These are phyloP conservation scores for Collariella sp. DNA, from an alignment of 495 filamentous ascomycete species.

Conservation along the genomic window DNA sequence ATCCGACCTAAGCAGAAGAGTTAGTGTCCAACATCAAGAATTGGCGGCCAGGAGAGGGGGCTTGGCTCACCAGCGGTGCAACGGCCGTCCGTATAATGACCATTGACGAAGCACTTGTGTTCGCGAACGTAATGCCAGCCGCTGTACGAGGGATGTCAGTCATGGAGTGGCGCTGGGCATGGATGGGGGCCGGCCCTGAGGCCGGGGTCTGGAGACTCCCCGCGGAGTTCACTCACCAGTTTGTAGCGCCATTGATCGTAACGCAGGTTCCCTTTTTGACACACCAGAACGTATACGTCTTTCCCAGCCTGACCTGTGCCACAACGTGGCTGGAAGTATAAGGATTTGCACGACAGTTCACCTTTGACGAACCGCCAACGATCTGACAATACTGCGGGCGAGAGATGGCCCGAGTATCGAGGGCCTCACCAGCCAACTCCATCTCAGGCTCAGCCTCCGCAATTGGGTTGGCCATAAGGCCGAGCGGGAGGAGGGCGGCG, in stretches of 20 bases:
- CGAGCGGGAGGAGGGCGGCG: neutral
- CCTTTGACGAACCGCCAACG: neutral
- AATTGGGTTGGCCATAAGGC: neutral
- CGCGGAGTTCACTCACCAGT: slow-evolving; percentile 6
- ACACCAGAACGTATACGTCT: neutral
- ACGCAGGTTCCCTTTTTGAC: neutral
- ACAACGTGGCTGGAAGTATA: neutral
- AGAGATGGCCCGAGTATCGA: neutral
- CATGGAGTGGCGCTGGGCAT: no score
- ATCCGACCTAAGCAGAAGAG: no score
- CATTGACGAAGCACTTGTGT: neutral
- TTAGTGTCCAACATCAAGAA: no score
- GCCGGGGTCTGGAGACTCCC: neutral
- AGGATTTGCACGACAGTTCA: neutral
- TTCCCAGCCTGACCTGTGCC: neutral
- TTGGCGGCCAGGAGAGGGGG: no score
- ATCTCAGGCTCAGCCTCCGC: neutral
- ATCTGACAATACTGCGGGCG: neutral
- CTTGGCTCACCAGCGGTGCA: neutral
- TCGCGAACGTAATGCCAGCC: neutral
- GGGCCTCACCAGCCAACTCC: neutral
- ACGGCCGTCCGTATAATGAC: neutral
- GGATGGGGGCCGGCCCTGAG: neutral
- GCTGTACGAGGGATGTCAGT: neutral
- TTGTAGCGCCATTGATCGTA: neutral